Conservation (phyloP, 371 early-diverging fungal genomes). For the Zychaea mexicana region DNA sequence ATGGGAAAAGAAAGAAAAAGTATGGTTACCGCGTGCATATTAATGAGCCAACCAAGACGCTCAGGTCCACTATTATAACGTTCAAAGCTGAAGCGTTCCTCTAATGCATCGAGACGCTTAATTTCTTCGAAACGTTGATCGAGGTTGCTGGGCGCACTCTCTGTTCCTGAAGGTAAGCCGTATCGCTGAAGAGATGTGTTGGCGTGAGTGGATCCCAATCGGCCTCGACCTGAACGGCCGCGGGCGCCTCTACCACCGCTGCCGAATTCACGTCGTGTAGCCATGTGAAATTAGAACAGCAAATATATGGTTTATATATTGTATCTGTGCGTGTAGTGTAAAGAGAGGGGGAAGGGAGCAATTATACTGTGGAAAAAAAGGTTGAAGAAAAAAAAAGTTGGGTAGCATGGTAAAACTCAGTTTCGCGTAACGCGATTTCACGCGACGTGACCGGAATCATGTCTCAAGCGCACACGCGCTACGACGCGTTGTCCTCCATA, state of each 20-base stretch:
- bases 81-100: slow-evolving; percentile 81
- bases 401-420: not conserved
- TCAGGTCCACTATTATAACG: slow-evolving; percentile 80
- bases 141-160: slow-evolving; percentile 10
- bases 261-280: slow-evolving; percentile 7
- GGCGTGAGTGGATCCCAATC: slow-evolving; percentile 10
- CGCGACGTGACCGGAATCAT: not conserved
- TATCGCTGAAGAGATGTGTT: slow-evolving; percentile 12
- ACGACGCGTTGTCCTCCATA: too few species aligned
- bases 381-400: not conserved
- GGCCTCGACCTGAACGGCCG: slow-evolving; percentile 1
- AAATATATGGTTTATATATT: not conserved
- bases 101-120: slow-evolving; percentile 58
- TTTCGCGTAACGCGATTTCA: slow-evolving; percentile 2
- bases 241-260: slow-evolving; percentile 2
- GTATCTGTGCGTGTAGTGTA: not conserved
- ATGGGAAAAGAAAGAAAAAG: not conserved
- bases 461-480: too few species aligned
- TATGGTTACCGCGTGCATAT: slow-evolving; percentile 84
- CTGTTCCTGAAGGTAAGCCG: slow-evolving; percentile 8
- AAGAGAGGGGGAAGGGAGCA: not conserved
- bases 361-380: not conserved
- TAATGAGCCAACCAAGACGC: slow-evolving; percentile 93
- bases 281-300: too few species aligned
- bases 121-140: slow-evolving; percentile 51